Evolutionary conservation across 176 grass and related monocot species (phyloP).

Genomic region (Tillandsia leiboldiana): DNA sequence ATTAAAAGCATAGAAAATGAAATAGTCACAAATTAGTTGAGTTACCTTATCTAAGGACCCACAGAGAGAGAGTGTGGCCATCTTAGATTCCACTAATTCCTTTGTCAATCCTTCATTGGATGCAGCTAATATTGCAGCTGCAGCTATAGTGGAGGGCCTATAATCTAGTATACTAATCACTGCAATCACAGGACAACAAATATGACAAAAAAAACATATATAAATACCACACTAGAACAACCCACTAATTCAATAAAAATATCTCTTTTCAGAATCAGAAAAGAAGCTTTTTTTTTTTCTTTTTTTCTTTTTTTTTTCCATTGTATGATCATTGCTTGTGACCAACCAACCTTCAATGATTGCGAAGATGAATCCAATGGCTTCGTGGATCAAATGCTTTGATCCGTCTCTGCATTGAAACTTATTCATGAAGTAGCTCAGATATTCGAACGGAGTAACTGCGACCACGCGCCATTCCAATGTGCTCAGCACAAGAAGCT

Average conservation of each 20-base stretch:
- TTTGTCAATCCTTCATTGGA: constrained; percentile 21
- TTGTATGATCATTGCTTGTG: neutral
- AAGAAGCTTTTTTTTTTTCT: neutral
- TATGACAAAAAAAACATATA: neutral
- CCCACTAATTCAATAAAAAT: neutral
- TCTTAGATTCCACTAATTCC: constrained; percentile 33
- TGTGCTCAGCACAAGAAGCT: constrained; percentile 74
- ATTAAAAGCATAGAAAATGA: neutral
- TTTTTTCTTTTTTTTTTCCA: neutral
- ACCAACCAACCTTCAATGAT: neutral
- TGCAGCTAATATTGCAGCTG: constrained; percentile 40
- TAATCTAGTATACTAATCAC: constrained; percentile 36
- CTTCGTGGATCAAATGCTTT: neutral
- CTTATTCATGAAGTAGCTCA: constrained; percentile 40
- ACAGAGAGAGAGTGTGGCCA: constrained; percentile 19
- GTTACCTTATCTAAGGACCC: constrained; percentile 41
- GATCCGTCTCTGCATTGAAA: neutral
- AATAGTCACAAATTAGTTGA: neutral
- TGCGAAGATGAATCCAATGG: constrained; percentile 29
- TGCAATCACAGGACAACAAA: constrained; percentile 4
- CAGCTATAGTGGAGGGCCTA: constrained; percentile 44
- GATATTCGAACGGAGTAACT: constrained; percentile 73
- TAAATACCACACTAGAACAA: neutral
- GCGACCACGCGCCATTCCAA: constrained; percentile 64
- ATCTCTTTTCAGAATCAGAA: neutral